A percentile compares a stretch with the other conserved stretches of the same genome.
These are phyloP conservation scores for Glycine soja DNA, from an alignment of 306 rosid species.

Conservation along the genomic window DNA sequence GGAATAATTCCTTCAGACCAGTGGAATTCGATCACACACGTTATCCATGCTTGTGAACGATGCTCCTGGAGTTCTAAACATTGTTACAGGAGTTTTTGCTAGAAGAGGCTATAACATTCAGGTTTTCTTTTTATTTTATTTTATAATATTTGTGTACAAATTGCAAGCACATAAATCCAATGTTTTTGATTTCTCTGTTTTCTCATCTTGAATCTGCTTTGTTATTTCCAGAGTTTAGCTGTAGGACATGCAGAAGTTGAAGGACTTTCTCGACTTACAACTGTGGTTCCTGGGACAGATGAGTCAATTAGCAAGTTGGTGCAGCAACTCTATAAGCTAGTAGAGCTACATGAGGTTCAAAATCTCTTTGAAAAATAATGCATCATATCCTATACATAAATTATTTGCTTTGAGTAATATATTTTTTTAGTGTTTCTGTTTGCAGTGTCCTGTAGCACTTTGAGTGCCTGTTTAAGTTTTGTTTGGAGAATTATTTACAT, in stretches of 20 bases:
- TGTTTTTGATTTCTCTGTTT: slow-evolving; percentile 19
- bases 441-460: slow-evolving; percentile 16
- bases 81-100: slow-evolving; percentile 83
- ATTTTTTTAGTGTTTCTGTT: slow-evolving; percentile 19
- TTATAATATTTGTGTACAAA: slow-evolving; percentile 31
- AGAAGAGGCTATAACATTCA: slow-evolving; percentile 92
- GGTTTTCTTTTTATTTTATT: slow-evolving; percentile 51
- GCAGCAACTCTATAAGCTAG: slow-evolving; percentile 83
- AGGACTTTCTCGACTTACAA: slow-evolving; percentile 86
- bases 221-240: slow-evolving; percentile 78
- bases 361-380: slow-evolving; percentile 42
- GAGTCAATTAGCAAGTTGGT: slow-evolving; percentile 78
- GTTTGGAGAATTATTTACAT: background rate
- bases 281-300: slow-evolving; percentile 90
- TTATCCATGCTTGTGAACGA: slow-evolving; percentile 82
- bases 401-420: slow-evolving; percentile 28
- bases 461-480: background rate
- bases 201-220: slow-evolving; percentile 23
- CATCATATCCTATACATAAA: slow-evolving; percentile 33
- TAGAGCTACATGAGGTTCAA: slow-evolving; percentile 73
- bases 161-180: slow-evolving; percentile 2
- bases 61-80: slow-evolving; percentile 80
- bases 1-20: slow-evolving; percentile 63
- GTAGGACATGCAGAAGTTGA: slow-evolving; percentile 86
- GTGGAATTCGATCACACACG: slow-evolving; percentile 81